Evolutionary conservation across 2,329 filamentous ascomycete genomes (phyloP).

Genomic region (Venturia effusa): DNA sequence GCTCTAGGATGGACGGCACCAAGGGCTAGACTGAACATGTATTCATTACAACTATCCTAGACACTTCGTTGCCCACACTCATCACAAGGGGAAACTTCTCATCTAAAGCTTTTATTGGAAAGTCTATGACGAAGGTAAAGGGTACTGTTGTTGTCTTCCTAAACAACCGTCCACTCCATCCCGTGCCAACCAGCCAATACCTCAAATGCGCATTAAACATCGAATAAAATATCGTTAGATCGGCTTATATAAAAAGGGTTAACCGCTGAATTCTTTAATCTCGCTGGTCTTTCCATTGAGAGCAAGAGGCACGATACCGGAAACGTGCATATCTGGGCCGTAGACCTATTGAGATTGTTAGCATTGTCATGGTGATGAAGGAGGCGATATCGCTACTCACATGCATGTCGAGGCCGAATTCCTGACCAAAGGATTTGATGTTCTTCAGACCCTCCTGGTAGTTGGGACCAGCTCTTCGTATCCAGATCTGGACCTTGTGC

Average conservation of each 20-base stretch:
- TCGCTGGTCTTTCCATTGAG: slow-evolving; percentile 53
- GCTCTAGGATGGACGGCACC: background rate
- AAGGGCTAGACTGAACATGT: background rate
- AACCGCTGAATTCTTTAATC: slow-evolving; percentile 51
- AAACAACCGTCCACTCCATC: background rate
- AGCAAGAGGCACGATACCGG: slow-evolving; percentile 89
- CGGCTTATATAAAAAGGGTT: slow-evolving; percentile 14
- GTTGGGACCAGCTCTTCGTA: slow-evolving; percentile 82
- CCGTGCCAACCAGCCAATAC: background rate
- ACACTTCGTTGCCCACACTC: background rate
- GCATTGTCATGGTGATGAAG: background rate
- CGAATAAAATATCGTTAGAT: background rate
- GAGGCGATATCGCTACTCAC: slow-evolving; percentile 19
- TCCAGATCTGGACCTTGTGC: slow-evolving; percentile 98
- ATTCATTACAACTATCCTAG: background rate
- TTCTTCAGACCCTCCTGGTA: slow-evolving; percentile 99
- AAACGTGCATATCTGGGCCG: slow-evolving; percentile 77
- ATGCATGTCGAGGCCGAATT: slow-evolving; percentile 94
- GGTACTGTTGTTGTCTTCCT: background rate
- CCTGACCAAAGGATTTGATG: slow-evolving; percentile 93
- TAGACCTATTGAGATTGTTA: slow-evolving; percentile 35
- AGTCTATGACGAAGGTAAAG: background rate
- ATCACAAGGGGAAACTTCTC: background rate
- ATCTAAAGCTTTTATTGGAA: background rate
- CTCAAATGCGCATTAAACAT: background rate